Conservation (phyloP, 495 filamentous ascomycete species). For the Pseudoneurospora amorphoporcata region DNA sequence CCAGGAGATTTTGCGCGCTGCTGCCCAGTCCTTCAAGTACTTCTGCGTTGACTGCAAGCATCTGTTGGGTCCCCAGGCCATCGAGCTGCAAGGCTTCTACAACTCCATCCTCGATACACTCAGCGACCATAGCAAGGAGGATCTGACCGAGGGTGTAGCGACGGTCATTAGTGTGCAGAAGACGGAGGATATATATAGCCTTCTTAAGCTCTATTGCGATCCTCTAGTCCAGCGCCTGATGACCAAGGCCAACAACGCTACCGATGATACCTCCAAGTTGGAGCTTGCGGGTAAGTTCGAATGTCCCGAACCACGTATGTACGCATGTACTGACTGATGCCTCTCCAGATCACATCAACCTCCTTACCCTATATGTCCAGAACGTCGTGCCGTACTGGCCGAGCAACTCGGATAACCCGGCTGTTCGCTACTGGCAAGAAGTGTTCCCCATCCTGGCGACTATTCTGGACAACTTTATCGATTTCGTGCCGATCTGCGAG, state of each 20-base stretch:
- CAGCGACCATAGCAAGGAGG: constrained; percentile 78
- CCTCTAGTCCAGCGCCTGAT: constrained; percentile 81
- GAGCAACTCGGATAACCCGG: constrained; percentile 67
- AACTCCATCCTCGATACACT: constrained; percentile 76
- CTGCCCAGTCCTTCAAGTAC: constrained; percentile 92
- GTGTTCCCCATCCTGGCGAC: constrained; percentile 77
- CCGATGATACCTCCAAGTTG: constrained; percentile 66
- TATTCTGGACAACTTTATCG: constrained; percentile 75
- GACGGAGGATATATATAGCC: constrained; percentile 62
- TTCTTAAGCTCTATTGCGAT: constrained; percentile 87
- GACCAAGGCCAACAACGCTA: constrained; percentile 74
- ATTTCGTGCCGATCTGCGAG: constrained; percentile 81
- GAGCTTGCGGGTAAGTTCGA: constrained; percentile 62
- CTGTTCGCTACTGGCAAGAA: constrained; percentile 91
- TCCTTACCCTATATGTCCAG: constrained; percentile 84
- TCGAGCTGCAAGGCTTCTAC: constrained; percentile 84
- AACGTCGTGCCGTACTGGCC: constrained; percentile 67
- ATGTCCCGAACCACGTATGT: background rate
- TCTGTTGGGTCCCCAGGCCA: constrained; percentile 66
- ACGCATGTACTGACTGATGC: constrained; percentile 17
- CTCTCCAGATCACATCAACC: constrained; percentile 65
- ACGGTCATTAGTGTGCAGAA: constrained; percentile 83
- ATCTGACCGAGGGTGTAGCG: constrained; percentile 90
- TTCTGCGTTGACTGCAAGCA: constrained; percentile 90
- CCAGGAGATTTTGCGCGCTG: constrained; percentile 78